Evolutionary conservation across 768 basidiomycete genomes (phyloP).

Genomic region (Boletus insuetus): DNA sequence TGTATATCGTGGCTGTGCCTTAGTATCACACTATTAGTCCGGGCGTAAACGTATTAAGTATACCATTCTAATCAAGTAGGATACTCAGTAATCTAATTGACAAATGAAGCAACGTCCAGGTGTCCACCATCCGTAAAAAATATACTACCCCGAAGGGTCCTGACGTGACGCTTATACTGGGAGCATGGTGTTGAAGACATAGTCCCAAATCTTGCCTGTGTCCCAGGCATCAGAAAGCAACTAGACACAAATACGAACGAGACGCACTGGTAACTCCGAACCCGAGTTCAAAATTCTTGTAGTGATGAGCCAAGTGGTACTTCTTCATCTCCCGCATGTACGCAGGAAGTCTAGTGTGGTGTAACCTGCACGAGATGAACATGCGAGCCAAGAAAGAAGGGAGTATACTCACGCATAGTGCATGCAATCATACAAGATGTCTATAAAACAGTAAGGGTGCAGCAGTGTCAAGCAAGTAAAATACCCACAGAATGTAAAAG

Average conservation of each 20-base stretch:
- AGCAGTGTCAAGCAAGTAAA: neutral
- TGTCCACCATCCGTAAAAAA: neutral
- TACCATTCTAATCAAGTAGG: neutral
- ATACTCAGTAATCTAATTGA: constrained; percentile 1
- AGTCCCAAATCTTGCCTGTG: constrained; percentile 90
- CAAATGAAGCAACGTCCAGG: constrained; percentile 9
- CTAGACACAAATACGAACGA: neutral
- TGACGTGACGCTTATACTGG: constrained; percentile 42
- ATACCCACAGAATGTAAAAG: constrained; percentile 66
- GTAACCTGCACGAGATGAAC: constrained; percentile 46
- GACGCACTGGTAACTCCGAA: constrained; percentile 90
- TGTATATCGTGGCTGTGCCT: constrained; percentile 15
- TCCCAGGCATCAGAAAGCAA: constrained; percentile 1
- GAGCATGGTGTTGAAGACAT: constrained; percentile 82
- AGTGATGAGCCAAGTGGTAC: constrained; percentile 97
- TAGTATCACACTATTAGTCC: no score
- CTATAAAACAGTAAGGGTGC: constrained; percentile 34
- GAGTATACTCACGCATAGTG: constrained; percentile 75
- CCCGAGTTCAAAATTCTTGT: constrained; percentile 97
- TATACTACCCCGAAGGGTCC: neutral
- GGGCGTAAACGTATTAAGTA: neutral
- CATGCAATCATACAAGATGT: constrained; percentile 85
- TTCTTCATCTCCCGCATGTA: constrained; percentile 94
- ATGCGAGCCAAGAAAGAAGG: neutral
- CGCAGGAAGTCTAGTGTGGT: constrained; percentile 81